phyloP scores from a whole-genome alignment of 805 yeast genomes.

The Candida ulmi region DNA sequence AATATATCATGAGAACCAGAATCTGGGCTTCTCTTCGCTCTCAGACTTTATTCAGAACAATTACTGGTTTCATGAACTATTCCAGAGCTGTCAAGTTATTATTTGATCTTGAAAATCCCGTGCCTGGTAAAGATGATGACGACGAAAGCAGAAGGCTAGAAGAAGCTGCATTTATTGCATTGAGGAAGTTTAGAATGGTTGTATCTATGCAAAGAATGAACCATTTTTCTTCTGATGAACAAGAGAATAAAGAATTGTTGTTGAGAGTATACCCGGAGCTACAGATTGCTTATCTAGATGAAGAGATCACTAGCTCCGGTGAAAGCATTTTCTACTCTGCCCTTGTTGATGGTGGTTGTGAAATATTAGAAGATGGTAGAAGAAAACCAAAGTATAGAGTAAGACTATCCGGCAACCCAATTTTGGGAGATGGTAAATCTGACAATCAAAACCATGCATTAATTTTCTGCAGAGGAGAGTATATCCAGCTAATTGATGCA shows the following conservation, averaged over 20 bases:
- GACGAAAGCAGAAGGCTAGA: slow-evolving; percentile 35
- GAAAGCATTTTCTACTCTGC: slow-evolving; percentile 51
- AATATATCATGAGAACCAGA: slow-evolving; percentile 55
- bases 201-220: slow-evolving; percentile 61
- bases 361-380: slow-evolving; percentile 49
- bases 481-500: slow-evolving; percentile 75
- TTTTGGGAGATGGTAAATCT: slow-evolving; percentile 79
- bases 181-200: slow-evolving; percentile 57
- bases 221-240: slow-evolving; percentile 50
- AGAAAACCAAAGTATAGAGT: slow-evolving; percentile 60
- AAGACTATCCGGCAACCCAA: slow-evolving; percentile 72
- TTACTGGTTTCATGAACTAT: slow-evolving; percentile 72
- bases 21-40: slow-evolving; percentile 73
- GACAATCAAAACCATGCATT: slow-evolving; percentile 79
- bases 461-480: slow-evolving; percentile 74
- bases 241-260: slow-evolving; percentile 52
- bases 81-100: slow-evolving; percentile 61
- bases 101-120: slow-evolving; percentile 50
- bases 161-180: slow-evolving; percentile 47
- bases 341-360: slow-evolving; percentile 68
- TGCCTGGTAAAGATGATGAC: slow-evolving; percentile 24
- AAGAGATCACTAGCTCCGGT: slow-evolving; percentile 33
- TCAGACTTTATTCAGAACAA: slow-evolving; percentile 69
- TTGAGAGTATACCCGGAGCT: slow-evolving; percentile 63
- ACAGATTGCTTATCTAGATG: slow-evolving; percentile 58